Conservation (phyloP, 768 basidiomycete genomes). For the Tricholoma matsutake region DNA sequence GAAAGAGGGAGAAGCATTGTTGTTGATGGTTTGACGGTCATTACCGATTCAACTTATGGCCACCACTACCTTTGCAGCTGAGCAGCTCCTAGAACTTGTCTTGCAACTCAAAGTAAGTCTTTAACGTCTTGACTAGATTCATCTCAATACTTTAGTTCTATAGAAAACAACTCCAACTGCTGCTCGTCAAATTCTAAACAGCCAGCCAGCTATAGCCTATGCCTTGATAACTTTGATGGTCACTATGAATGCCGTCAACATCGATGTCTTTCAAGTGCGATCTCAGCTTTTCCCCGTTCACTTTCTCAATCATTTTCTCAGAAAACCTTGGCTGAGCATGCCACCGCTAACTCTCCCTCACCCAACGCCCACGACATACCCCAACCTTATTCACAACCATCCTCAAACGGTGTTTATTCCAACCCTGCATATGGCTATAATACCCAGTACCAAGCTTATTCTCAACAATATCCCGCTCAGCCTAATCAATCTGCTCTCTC, state of each 20-base stretch:
- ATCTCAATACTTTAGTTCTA: no score
- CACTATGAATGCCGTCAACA: conserved; percentile 67
- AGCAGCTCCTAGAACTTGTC: conserved; percentile 71
- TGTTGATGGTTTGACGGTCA: no score
- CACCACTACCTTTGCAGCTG: conserved; percentile 47
- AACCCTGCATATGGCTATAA: conserved; percentile 17
- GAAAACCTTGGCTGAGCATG: conserved; percentile 65
- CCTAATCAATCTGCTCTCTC: conserved; percentile 13
- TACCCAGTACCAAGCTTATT: conserved; percentile 18
- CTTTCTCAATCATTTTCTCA: conserved; percentile 14
- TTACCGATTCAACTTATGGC: conserved; percentile 32
- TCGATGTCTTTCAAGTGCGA: conserved; percentile 72
- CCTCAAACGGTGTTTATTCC: conserved; percentile 7
- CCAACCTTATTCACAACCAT: conserved; percentile 6
- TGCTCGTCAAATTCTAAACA: conserved; percentile 64
- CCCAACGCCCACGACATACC: conserved; percentile 21
- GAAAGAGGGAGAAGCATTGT: conserved; percentile 18
- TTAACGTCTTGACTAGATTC: no score
- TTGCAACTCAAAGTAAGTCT: conserved; percentile 62
- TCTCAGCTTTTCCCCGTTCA: not conserved
- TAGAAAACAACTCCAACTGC: conserved; percentile 76
- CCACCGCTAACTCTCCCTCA: conserved; percentile 28
- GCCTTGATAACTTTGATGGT: conserved; percentile 78
- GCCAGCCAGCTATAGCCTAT: conserved; percentile 74
- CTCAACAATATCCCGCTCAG: conserved; percentile 20